Conservation (phyloP, 2,329 filamentous ascomycete species). For the Sphaerostilbella broomeana region DNA sequence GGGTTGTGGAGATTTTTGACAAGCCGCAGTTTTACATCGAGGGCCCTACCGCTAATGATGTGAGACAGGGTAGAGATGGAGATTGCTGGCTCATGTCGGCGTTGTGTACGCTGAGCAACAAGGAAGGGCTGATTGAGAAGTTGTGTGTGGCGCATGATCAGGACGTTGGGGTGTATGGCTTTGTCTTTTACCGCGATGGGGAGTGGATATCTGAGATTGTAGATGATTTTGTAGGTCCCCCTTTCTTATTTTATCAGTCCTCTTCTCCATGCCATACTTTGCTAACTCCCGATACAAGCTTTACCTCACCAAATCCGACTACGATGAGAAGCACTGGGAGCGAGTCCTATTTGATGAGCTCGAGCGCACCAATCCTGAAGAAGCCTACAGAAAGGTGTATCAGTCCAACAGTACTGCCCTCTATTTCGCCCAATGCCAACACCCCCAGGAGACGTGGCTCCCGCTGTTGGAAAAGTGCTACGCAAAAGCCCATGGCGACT, state of each 20-base stretch:
- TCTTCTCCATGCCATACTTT: background rate
- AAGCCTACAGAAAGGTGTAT: constrained; percentile 61
- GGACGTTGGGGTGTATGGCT: constrained; percentile 73
- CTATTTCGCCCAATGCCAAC: constrained; percentile 69
- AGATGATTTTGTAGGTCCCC: constrained; percentile 42
- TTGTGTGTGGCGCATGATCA: constrained; percentile 69
- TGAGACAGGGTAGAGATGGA: constrained; percentile 69
- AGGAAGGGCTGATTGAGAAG: constrained; percentile 61
- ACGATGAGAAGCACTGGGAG: constrained; percentile 50
- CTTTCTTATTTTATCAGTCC: background rate
- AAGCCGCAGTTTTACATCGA: constrained; percentile 71
- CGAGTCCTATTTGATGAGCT: constrained; percentile 37
- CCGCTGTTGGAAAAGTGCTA: constrained; percentile 75
- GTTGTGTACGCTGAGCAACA: constrained; percentile 69
- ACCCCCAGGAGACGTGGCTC: constrained; percentile 74
- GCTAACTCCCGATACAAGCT: constrained; percentile 26
- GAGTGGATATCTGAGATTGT: constrained; percentile 61
- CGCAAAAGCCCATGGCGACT: constrained; percentile 76
- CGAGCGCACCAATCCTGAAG: constrained; percentile 46
- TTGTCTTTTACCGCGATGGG: constrained; percentile 75
- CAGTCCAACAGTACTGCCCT: constrained; percentile 69
- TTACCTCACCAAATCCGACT: constrained; percentile 51
- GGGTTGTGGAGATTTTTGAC: constrained; percentile 70
- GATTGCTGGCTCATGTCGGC: constrained; percentile 86
- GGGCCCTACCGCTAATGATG: constrained; percentile 68